Evolutionary conservation across 176 grass and related monocot genomes (phyloP), one percentile per base, ranked within the genome.

Genomic region (Tuctoria greenei): DNA sequence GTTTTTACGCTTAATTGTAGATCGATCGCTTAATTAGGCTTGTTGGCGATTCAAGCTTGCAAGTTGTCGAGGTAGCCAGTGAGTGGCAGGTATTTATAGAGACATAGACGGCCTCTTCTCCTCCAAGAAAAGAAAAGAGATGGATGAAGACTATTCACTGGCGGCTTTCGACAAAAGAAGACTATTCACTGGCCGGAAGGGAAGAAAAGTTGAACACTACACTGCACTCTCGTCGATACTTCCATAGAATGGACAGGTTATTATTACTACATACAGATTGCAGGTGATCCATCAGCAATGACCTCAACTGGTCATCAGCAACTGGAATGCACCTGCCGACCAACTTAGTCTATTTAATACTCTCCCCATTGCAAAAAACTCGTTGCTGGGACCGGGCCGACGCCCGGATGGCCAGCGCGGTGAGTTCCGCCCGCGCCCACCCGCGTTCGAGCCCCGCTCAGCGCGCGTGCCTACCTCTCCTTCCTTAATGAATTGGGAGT

Each of bases 251-350:
- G 49, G 20, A 21, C 4, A 60, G 57, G 4, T 46, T 15, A 27
- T 27, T 2, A 28, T 18, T 20, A 3, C 17, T 49, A 49, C 8
- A 28, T 0, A 51, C 49, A 51, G 16, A 20, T 1, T 25, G 9
- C 15, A 0, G 12, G 10, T 38, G 17, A 13, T 23, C 52, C 52
- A 73, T 74, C 59, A 74, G 72, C 73, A 49, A 64, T 64, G 75
- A 54, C 75, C 43, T 49, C 74, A 77, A 52, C 46, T 14, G 16
- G 46, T 49, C 14, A 31, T 31, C 31, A 31, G 31, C 31, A 31
- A 3, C 31, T 18, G 4, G 46, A 5, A n/a, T 20, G 15, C 46
- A 18, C 6, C 1, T 50, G 46, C 46, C 46, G 46, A 17, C 46
- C 11, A 16, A 6, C 18, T 18, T 50, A 6, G 2, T 31, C 31